Base-by-base conservation (phyloP, 2,329 filamentous ascomycete genomes). In the Hypoxylon rubiginosum region DNA sequence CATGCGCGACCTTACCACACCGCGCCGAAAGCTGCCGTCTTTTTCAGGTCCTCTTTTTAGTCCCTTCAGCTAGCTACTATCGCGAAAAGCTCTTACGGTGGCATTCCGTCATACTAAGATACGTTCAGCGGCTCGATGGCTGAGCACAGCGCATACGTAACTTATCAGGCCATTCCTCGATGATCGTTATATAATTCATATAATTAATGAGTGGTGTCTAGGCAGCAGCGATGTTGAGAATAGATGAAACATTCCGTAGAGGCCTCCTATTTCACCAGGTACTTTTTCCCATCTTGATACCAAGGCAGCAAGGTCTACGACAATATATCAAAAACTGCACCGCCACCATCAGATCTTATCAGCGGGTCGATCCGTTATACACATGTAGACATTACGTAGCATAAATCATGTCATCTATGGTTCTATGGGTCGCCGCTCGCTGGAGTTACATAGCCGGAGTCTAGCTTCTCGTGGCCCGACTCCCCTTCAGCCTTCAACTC, bases 401-500 rank as follows among this genome's bases (percentile, higher is more conserved):
- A 15, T 21, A n/a, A 56, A 17, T 21, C 19, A 52, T n/a, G 41
- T 51, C 55, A 48, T 55, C 46, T 28, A 28, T 28, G 8, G 28
- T 7, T 24, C 28, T 69, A 74, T n/a, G 64, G 58, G 28, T 73
- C 73, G 28, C 58, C 66, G 59, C 67, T 73, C 3, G 60, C 30
- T 8, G 73, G 73, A 19, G 72, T 75, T 3, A 52, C 73, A 30
- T 75, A 76, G 17, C 74, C 74, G 1, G 71, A 75, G 53, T 74
- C 64, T 11, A 62, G n/a, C 34, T 64, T 67, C 46, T 64, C 52
- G 17, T 66, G 58, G 34, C 56, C 58, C 46, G 52, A 39, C 9
- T 63, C 56, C 30, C 57, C 57, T 11, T 52, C 13, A 6, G 36
- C 41, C 28, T 70, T 66, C 2, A 53, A 39, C 41, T 65, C 64